A percentile compares a stretch with the other conserved stretches of the same genome.
Evolutionary conservation across 306 rosid genomes (phyloP).

Genomic region (Fragaria nilgerrensis): DNA sequence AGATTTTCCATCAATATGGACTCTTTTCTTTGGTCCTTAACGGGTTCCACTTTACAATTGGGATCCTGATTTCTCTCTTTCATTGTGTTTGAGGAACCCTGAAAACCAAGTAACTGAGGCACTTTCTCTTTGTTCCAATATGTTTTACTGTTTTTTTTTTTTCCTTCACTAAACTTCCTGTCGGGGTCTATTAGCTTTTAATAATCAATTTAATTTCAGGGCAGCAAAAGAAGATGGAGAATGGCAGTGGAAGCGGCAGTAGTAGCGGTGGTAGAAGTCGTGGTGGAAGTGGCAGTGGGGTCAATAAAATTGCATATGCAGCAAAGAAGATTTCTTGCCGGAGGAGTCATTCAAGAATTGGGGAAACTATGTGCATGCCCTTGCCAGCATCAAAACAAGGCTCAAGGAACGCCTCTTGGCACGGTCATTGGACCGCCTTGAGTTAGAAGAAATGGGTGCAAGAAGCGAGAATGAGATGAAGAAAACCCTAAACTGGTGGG

Average conservation of each 20-base stretch:
- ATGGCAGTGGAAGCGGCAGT: neutral
- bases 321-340: constrained; percentile 29
- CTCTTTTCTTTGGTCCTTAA: neutral
- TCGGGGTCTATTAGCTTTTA: neutral
- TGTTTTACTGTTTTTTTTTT: neutral
- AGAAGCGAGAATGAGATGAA: constrained; percentile 33
- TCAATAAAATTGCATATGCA: constrained; percentile 12
- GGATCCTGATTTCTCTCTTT: constrained; percentile 3
- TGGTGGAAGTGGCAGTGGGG: neutral
- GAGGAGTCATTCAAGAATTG: constrained; percentile 39
- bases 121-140: neutral
- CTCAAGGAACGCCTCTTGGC: constrained; percentile 26
- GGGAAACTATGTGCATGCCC: constrained; percentile 25
- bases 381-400: constrained; percentile 15
- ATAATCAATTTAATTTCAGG: neutral
- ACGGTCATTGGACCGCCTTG: constrained; percentile 16
- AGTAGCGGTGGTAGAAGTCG: neutral
- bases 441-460: constrained; percentile 22
- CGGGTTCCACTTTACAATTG: neutral
- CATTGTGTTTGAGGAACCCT: neutral
- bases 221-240: constrained; percentile 10
- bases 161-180: neutral
- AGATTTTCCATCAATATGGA: neutral
- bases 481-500: constrained; percentile 37
- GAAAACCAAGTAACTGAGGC: neutral